phyloP scores from a whole-genome alignment of 495 filamentous ascomycete genomes.

The Saxophila tyrrhenica region DNA sequence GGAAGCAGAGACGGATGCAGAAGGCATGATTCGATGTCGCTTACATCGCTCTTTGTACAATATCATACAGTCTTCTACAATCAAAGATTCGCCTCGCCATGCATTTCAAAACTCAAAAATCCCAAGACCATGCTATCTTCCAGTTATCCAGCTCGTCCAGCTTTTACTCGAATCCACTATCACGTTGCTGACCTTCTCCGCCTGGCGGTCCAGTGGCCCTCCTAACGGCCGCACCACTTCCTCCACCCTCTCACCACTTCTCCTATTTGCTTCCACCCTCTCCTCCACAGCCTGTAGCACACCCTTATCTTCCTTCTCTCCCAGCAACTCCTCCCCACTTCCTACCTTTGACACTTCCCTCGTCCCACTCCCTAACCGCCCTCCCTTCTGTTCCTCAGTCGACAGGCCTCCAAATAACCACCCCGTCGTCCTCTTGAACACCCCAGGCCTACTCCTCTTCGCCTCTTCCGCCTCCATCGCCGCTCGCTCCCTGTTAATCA shows the following conservation, averaged over 20 bases:
- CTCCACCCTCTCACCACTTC: constrained; percentile 14
- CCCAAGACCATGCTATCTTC: too few species aligned
- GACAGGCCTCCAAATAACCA: constrained; percentile 21
- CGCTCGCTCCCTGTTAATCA: constrained; percentile 26
- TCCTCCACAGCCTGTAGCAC: constrained; percentile 20
- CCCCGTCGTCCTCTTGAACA: constrained; percentile 19
- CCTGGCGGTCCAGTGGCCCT: constrained; percentile 24
- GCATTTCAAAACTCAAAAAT: too few species aligned
- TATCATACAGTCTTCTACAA: background rate
- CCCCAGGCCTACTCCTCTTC: constrained; percentile 20
- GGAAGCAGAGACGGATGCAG: background rate
- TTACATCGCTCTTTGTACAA: background rate
- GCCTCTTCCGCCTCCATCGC: constrained; percentile 20
- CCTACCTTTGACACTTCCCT: background rate
- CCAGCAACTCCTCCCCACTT: background rate
- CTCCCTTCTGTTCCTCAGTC: constrained; percentile 18
- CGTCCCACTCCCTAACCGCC: constrained; percentile 8
- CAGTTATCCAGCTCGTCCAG: constrained; percentile 21
- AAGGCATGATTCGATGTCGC: too few species aligned
- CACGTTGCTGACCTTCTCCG: constrained; percentile 9
- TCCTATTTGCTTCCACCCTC: constrained; percentile 10
- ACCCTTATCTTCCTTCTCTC: constrained; percentile 14
- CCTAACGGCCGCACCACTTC: constrained; percentile 10
- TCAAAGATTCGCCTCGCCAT: background rate
- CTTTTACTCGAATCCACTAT: constrained; percentile 7